Evolutionary conservation across 1,284 basidiomycete genomes (phyloP).

Genomic region (Malassezia restricta): DNA sequence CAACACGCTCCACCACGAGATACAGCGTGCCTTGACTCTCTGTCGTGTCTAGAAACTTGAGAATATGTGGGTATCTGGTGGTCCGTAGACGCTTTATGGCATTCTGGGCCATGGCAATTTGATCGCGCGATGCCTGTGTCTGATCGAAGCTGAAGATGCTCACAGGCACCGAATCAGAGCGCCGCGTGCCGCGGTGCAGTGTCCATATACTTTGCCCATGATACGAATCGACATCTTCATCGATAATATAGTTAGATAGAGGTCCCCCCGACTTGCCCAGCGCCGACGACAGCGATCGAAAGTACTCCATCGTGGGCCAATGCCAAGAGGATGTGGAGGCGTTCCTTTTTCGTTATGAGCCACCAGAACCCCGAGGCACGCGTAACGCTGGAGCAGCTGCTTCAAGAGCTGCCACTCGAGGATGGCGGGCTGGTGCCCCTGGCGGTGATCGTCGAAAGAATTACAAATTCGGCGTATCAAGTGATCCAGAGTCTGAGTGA

Average conservation of each 20-base stretch:
- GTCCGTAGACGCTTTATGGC: slow-evolving; percentile 79
- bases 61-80: slow-evolving; percentile 82
- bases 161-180: slow-evolving; percentile 59
- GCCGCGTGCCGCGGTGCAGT: slow-evolving; percentile 60
- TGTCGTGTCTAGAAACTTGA: slow-evolving; percentile 74
- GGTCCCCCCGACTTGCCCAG: slow-evolving; percentile 66
- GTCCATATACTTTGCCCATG: slow-evolving; percentile 65
- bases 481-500: slow-evolving; percentile 71
- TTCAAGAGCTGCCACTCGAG: slow-evolving; percentile 64
- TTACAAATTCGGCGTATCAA: slow-evolving; percentile 67
- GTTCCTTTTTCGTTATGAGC: not conserved
- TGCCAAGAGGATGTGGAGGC: slow-evolving; percentile 6
- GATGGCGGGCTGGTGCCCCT: slow-evolving; percentile 63
- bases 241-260: slow-evolving; percentile 74
- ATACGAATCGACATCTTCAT: slow-evolving; percentile 59
- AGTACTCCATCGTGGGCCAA: slow-evolving; percentile 60
- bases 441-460: slow-evolving; percentile 61
- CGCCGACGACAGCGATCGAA: slow-evolving; percentile 69
- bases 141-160: slow-evolving; percentile 38
- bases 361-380: not conserved
- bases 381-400: slow-evolving; percentile 49
- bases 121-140: slow-evolving; percentile 3
- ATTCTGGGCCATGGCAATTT: slow-evolving; percentile 66
- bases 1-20: slow-evolving; percentile 86
- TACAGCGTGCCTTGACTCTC: slow-evolving; percentile 77